Percentiles rank a stretch among this genome's conserved stretches.
Conservation (phyloP, 805 yeast species). For the Saccharomycopsis lassenensis region DNA sequence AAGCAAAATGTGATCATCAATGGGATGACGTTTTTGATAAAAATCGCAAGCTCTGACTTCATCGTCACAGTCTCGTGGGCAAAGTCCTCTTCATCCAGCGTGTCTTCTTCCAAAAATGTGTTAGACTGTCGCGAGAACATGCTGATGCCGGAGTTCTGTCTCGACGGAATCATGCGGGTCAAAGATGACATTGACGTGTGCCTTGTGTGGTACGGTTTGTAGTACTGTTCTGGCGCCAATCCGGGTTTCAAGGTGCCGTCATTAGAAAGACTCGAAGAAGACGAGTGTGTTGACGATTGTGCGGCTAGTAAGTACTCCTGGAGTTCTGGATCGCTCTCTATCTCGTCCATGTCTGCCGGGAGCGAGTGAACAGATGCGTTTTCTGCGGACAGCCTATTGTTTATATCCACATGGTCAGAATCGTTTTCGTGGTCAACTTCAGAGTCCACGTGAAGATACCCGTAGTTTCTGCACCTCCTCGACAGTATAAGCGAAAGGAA, state of each 20-base stretch:
- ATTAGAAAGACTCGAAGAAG: too few species aligned
- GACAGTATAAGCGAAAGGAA: constrained; percentile 30
- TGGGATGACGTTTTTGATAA: constrained; percentile 33
- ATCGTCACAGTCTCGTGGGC: constrained; percentile 26
- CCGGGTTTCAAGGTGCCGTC: neutral
- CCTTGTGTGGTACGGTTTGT: too few species aligned
- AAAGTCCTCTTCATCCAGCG: constrained; percentile 22
- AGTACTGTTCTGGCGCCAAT: neutral
- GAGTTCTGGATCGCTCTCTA: constrained; percentile 7
- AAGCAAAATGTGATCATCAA: constrained; percentile 45
- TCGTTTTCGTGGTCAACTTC: constrained; percentile 21
- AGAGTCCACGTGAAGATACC: too few species aligned
- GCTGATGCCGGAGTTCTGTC: neutral
- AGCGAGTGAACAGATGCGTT: constrained; percentile 12
- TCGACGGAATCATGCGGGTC: neutral
- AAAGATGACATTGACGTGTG: too few species aligned
- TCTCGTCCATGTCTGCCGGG: constrained; percentile 13
- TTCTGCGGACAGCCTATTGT: constrained; percentile 20
- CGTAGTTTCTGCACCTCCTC: too few species aligned
- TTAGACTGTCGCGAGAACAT: neutral
- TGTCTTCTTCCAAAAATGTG: constrained; percentile 15
- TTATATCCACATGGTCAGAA: too few species aligned
- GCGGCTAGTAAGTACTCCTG: too few species aligned
- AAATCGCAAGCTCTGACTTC: constrained; percentile 26
- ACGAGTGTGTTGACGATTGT: too few species aligned